Evolutionary conservation across 2,329 filamentous ascomycete genomes (phyloP).

Genomic region (Colletotrichum cuscutae): DNA sequence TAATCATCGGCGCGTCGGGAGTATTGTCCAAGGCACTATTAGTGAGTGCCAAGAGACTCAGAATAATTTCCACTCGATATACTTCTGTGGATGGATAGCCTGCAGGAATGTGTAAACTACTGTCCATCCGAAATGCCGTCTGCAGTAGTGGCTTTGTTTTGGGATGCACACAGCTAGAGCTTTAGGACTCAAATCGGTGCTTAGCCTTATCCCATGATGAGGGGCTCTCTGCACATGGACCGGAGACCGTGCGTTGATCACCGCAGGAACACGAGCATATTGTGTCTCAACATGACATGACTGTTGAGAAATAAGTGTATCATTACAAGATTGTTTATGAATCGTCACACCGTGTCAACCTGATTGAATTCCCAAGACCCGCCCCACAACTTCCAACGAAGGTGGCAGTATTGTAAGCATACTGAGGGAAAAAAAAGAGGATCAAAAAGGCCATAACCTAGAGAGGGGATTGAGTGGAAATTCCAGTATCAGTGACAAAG

Average conservation of each 20-base stretch:
- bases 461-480: background rate
- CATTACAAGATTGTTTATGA: background rate
- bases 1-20: too few relatives aligned
- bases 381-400: background rate
- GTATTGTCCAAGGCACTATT: too few relatives aligned
- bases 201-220: background rate
- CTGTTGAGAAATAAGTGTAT: too few relatives aligned
- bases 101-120: too few relatives aligned
- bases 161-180: background rate
- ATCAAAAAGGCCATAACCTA: background rate
- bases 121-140: too few relatives aligned
- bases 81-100: too few relatives aligned
- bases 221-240: background rate
- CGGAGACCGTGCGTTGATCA: background rate
- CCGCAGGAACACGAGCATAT: background rate
- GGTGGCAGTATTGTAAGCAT: background rate
- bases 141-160: too few relatives aligned
- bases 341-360: background rate
- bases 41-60: too few relatives aligned
- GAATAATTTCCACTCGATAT: too few relatives aligned
- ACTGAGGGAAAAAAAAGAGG: background rate
- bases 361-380: background rate
- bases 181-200: background rate
- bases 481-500: background rate
- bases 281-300: background rate